Percentiles rank a stretch among this genome's conserved stretches.
Conservation (phyloP, 139 green algal genomes). For the Coelastrella sp. region DNA sequence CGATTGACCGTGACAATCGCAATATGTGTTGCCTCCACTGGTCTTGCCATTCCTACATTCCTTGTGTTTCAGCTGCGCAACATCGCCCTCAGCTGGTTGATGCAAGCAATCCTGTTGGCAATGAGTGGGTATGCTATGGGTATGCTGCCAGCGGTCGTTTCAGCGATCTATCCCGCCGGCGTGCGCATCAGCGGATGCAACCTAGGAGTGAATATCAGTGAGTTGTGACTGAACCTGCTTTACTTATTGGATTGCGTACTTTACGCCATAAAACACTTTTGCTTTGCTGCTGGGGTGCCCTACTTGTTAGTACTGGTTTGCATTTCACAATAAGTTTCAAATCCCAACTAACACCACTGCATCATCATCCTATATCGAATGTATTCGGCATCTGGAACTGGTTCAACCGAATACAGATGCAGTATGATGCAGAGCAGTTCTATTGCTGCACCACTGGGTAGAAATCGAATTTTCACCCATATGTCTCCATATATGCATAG, state of each 20-base stretch:
- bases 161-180: constrained; percentile 37
- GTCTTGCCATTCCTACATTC: constrained; percentile 20
- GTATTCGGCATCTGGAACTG: no score
- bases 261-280: no score
- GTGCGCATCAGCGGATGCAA: constrained; percentile 46
- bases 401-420: no score
- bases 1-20: not conserved
- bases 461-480: no score
- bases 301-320: not conserved
- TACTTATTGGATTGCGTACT: no score
- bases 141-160: constrained; percentile 30
- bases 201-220: constrained; percentile 36
- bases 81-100: constrained; percentile 9
- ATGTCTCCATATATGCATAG: no score
- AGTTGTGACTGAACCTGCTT: not conserved
- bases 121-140: constrained; percentile 40
- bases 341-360: no score
- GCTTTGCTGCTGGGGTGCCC: no score
- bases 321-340: not conserved
- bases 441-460: no score
- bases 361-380: no score
- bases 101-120: constrained; percentile 24
- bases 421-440: no score
- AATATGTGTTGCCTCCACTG: constrained; percentile 6
- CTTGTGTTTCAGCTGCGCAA: constrained; percentile 10